These are phyloP conservation scores for Boeremia exigua DNA, from an alignment of 2,329 filamentous ascomycete genomes.

Conservation along the genomic window DNA sequence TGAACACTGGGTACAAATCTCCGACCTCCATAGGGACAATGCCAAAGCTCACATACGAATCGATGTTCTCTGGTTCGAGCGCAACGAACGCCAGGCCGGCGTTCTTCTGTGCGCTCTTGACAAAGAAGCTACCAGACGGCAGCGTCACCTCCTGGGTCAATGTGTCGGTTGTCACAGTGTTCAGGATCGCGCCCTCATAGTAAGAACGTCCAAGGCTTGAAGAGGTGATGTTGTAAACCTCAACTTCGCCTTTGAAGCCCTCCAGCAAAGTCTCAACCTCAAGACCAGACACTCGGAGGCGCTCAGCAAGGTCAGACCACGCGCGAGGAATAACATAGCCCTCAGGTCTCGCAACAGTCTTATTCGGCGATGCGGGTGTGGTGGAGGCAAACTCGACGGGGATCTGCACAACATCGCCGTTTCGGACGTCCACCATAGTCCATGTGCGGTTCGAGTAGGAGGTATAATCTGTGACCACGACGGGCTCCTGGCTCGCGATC, in stretches of 20 bases:
- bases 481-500: conserved; percentile 29
- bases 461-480: conserved; percentile 43
- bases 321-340: conserved; percentile 47
- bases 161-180: conserved; percentile 39
- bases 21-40: conserved; percentile 46
- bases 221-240: conserved; percentile 45
- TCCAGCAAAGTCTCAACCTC: conserved; percentile 39
- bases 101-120: conserved; percentile 47
- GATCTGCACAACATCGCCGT: conserved; percentile 41
- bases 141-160: conserved; percentile 33
- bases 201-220: conserved; percentile 35
- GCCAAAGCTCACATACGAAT: conserved; percentile 46
- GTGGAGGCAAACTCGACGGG: conserved; percentile 45
- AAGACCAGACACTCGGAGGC: conserved; percentile 42
- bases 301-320: conserved; percentile 44
- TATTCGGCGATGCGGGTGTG: conserved; percentile 44
- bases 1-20: conserved; percentile 45
- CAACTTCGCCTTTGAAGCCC: conserved; percentile 38
- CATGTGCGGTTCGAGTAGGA: conserved; percentile 37
- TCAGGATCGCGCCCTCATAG: conserved; percentile 45
- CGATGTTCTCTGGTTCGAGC: conserved; percentile 48
- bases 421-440: conserved; percentile 43
- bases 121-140: conserved; percentile 43
- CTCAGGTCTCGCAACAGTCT: conserved; percentile 41
- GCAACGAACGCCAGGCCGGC: conserved; percentile 46